Evolutionary conservation across 192 early-diverging fungal species (phyloP).

Genomic region (Linnemannia hyalina): DNA sequence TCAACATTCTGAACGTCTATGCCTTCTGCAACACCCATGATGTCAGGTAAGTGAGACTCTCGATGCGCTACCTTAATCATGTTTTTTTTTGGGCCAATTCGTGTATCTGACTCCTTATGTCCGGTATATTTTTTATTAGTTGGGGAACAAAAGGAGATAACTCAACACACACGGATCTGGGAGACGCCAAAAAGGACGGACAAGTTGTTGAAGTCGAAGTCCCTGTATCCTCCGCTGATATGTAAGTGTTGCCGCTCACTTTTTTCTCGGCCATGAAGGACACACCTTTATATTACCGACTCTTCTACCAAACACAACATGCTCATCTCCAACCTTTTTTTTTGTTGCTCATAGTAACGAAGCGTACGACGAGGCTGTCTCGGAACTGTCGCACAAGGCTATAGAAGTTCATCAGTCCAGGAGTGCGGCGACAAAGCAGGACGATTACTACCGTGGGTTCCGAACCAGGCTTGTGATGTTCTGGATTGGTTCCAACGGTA

Average conservation of each 20-base stretch:
- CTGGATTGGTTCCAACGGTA: slow-evolving; percentile 83
- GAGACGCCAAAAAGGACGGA: slow-evolving; percentile 66
- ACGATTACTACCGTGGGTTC: slow-evolving; percentile 86
- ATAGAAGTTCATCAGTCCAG: slow-evolving; percentile 52
- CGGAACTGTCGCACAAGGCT: slow-evolving; percentile 49
- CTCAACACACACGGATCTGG: slow-evolving; percentile 60
- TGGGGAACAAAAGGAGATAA: slow-evolving; percentile 92
- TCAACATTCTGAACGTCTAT: slow-evolving; percentile 86
- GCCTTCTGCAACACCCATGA: slow-evolving; percentile 90
- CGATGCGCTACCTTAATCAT: neutral
- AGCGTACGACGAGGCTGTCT: slow-evolving; percentile 62
- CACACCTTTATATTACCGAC: neutral
- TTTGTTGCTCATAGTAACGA: slow-evolving; percentile 66
- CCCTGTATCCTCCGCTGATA: slow-evolving; percentile 80
- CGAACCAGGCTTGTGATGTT: slow-evolving; percentile 78
- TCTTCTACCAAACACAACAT: neutral
- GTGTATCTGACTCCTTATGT: neutral
- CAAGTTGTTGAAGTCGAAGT: slow-evolving; percentile 64
- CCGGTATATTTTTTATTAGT: slow-evolving; percentile 23
- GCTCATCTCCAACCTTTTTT: slow-evolving; percentile 38
- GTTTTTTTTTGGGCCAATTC: neutral
- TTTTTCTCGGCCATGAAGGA: neutral
- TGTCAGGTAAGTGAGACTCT: slow-evolving; percentile 60
- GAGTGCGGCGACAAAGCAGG: slow-evolving; percentile 64
- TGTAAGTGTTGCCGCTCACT: slow-evolving; percentile 42